Evolutionary conservation across 192 early-diverging fungal genomes (phyloP), one percentile per base, ranked within the genome.

Genomic region (Dissophora ornata): DNA sequence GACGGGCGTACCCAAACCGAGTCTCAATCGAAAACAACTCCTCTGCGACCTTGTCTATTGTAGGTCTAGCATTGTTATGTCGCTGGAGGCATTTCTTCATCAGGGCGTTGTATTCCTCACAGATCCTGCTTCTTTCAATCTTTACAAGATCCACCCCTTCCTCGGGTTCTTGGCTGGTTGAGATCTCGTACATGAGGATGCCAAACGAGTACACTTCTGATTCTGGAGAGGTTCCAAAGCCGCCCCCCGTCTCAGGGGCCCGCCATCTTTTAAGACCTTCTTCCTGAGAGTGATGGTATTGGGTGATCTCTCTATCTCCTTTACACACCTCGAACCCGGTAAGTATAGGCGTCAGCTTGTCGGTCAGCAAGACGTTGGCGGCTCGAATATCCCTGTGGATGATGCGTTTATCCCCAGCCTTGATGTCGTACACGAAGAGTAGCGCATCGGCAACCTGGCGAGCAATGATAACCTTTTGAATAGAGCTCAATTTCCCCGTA

Each of bases 181-280:
- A 60, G 24, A 60, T 60, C 45, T 60, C 57, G 19, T 60, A 60
- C 57, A 60, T 60, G 57, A 60, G 57, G 32, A 60, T 34, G 8
- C 57, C 57, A 47, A 60, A 60, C 25, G 57, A 26, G 44, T 47
- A 60, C 18, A 60, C 57, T 24, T 60, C 57, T 19, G 57, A 47
- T 21, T 60, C 29, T 3, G 45, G 41, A 5, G 44, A 60, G 1
- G 57, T 60, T 60, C 57, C 57, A 57, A 22, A 57, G 12, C n/a
- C 41, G 12, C 8, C 4, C 28, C 19, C 4, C 45, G 33, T 45
- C 45, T 60, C 57, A 19, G 38, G 57, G 16, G 57, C 7, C 57
- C 57, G 38, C 57, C 57, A 60, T 45, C 15, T 29, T n/a, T 30
- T 60, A 29, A 47, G 12, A 19, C 29, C 24, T 19, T 60, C 57